phyloP scores from a whole-genome alignment of 2,329 filamentous ascomycete species.

The Fusarium piperis region DNA sequence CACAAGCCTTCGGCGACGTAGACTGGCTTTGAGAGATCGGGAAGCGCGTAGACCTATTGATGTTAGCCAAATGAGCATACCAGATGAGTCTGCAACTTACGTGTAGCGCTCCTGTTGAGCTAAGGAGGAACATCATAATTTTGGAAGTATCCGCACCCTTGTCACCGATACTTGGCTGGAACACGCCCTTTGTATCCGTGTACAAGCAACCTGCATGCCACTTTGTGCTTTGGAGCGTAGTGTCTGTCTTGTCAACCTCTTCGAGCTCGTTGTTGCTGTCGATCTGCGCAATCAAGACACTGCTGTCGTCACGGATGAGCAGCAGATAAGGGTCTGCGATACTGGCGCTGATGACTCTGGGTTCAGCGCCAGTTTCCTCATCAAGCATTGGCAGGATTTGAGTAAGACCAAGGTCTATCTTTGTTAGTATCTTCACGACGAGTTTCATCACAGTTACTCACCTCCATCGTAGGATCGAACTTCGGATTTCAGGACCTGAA shows the following conservation, averaged over 20 bases:
- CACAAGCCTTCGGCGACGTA: constrained; percentile 81
- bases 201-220: constrained; percentile 91
- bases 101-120: constrained; percentile 76
- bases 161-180: constrained; percentile 55
- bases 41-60: constrained; percentile 76
- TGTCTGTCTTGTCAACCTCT: constrained; percentile 74
- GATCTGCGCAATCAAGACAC: constrained; percentile 80
- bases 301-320: constrained; percentile 84
- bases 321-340: constrained; percentile 89
- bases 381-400: constrained; percentile 95
- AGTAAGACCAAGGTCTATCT: constrained; percentile 81
- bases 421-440: constrained; percentile 30
- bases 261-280: constrained; percentile 84
- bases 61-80: background rate
- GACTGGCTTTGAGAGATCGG: constrained; percentile 75
- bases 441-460: constrained; percentile 55
- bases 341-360: constrained; percentile 80
- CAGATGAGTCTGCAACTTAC: constrained; percentile 59
- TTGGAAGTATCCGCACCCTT: constrained; percentile 55
- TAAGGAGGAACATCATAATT: constrained; percentile 81
- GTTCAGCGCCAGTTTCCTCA: constrained; percentile 85
- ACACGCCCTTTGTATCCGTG: constrained; percentile 68
- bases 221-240: constrained; percentile 66
- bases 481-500: constrained; percentile 88
- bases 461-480: constrained; percentile 90